Percentiles rank a stretch among this genome's conserved stretches.
phyloP scores from a whole-genome alignment of 768 basidiomycete species.

The Kwoniella bestiolae region DNA sequence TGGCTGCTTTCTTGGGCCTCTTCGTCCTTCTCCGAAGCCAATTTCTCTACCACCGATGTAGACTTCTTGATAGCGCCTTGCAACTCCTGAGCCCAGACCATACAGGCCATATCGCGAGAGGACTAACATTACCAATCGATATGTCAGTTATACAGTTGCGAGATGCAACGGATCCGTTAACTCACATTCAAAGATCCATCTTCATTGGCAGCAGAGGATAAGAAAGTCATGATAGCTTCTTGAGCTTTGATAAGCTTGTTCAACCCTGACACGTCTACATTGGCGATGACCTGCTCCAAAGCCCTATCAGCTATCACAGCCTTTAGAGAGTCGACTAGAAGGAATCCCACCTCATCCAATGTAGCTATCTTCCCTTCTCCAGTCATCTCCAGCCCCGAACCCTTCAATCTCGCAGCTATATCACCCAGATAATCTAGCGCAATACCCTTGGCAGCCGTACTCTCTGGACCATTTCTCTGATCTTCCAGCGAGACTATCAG shows the following conservation, averaged over 20 bases:
- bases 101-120: conserved; percentile 78
- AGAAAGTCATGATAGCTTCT: conserved; percentile 20
- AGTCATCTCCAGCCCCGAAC: conserved; percentile 46
- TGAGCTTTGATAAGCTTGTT: conserved; percentile 26
- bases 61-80: conserved; percentile 70
- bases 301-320: not conserved
- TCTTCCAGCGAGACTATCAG: conserved; percentile 88
- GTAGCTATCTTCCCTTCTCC: conserved; percentile 52
- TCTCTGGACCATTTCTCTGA: conserved; percentile 71
- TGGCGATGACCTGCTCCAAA: conserved; percentile 29
- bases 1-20: conserved; percentile 35
- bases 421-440: conserved; percentile 91
- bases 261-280: conserved; percentile 20
- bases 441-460: conserved; percentile 82
- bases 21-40: conserved; percentile 53
- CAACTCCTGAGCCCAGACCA: conserved; percentile 80
- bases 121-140: conserved; percentile 62
- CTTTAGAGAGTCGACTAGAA: conserved; percentile 62
- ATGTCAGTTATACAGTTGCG: not conserved
- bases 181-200: conserved; percentile 40
- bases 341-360: conserved; percentile 70
- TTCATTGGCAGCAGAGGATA: conserved; percentile 28
- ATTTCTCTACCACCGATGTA: conserved; percentile 61
- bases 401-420: conserved; percentile 78
- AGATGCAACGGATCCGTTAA: not conserved